Evolutionary conservation across 805 yeast species (phyloP).

Genomic region (Lipomyces yamadae): DNA sequence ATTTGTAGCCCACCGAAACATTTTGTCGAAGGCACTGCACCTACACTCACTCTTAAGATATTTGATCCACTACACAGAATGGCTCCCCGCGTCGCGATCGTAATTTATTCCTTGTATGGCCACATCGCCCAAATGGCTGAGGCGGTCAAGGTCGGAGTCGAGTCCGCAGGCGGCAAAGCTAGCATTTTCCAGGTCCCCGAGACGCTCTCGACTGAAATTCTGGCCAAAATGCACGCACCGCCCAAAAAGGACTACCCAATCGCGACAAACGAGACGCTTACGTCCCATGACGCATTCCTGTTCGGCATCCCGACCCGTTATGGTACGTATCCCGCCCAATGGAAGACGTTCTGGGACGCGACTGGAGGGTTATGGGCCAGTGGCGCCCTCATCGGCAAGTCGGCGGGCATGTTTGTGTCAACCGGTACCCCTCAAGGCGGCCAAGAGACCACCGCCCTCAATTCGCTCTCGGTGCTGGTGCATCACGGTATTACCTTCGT

Average conservation of each 20-base stretch:
- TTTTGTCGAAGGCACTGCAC: too few relatives aligned
- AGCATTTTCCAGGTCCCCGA: constrained; percentile 81
- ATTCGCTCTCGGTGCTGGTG: constrained; percentile 60
- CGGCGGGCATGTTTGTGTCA: constrained; percentile 71
- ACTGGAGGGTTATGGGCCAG: constrained; percentile 71
- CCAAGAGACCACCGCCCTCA: constrained; percentile 69
- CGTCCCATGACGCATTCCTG: constrained; percentile 70
- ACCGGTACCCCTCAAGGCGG: constrained; percentile 81
- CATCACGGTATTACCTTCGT: constrained; percentile 81
- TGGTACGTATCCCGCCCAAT: constrained; percentile 77
- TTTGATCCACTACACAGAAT: constrained; percentile 4
- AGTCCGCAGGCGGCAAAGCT: constrained; percentile 69
- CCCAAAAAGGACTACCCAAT: constrained; percentile 53
- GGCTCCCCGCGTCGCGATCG: constrained; percentile 65
- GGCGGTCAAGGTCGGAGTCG: constrained; percentile 69
- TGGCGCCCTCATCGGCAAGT: constrained; percentile 63
- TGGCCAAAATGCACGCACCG: constrained; percentile 69
- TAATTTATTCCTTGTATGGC: constrained; percentile 81
- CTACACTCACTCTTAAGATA: too few relatives aligned
- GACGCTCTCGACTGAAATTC: constrained; percentile 66
- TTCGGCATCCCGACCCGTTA: constrained; percentile 83
- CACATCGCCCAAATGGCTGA: constrained; percentile 74
- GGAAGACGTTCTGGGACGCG: constrained; percentile 73
- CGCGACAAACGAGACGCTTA: constrained; percentile 61
- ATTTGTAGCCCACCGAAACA: too few relatives aligned